These are phyloP conservation scores for Aeschynomene evenia DNA, from an alignment of 306 rosid genomes.

Conservation along the genomic window DNA sequence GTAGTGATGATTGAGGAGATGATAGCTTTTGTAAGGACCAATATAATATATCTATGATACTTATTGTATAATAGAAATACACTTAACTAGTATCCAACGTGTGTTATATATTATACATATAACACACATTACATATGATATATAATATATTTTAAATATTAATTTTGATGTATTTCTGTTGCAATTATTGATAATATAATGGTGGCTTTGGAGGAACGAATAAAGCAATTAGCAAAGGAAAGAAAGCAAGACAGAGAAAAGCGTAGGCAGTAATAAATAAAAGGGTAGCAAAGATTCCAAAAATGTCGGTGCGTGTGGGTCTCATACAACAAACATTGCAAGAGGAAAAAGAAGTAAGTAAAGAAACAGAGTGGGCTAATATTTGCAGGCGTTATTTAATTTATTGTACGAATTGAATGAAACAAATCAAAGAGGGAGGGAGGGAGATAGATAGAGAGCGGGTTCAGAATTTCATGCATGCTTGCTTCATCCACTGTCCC, in stretches of 20 bases:
- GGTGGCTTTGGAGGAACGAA: slow-evolving; percentile 52
- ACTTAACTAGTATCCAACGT: no score
- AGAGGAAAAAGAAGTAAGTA: slow-evolving; percentile 35
- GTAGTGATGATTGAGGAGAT: slow-evolving; percentile 39
- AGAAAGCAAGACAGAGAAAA: slow-evolving; percentile 32
- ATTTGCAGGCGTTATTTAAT: slow-evolving; percentile 28
- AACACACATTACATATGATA: no score
- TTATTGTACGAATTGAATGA: slow-evolving; percentile 42
- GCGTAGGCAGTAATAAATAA: slow-evolving; percentile 44
- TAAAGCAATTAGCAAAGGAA: slow-evolving; percentile 61
- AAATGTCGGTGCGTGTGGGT: slow-evolving; percentile 44
- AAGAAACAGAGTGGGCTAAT: slow-evolving; percentile 39
- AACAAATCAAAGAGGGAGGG: background rate
- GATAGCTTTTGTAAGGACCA: slow-evolving; percentile 60
- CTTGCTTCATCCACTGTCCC: background rate
- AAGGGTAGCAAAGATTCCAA: slow-evolving; percentile 40
- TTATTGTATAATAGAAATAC: no score
- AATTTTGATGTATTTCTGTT: no score
- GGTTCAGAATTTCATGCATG: slow-evolving; percentile 67
- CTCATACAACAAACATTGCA: slow-evolving; percentile 38
- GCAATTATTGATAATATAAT: no score
- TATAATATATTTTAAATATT: no score
- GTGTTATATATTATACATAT: no score
- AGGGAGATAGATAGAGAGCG: no score
- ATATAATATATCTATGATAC: no score